phyloP scores from a whole-genome alignment of 106 monocot species.

The Alisma plantagoaquatica region DNA sequence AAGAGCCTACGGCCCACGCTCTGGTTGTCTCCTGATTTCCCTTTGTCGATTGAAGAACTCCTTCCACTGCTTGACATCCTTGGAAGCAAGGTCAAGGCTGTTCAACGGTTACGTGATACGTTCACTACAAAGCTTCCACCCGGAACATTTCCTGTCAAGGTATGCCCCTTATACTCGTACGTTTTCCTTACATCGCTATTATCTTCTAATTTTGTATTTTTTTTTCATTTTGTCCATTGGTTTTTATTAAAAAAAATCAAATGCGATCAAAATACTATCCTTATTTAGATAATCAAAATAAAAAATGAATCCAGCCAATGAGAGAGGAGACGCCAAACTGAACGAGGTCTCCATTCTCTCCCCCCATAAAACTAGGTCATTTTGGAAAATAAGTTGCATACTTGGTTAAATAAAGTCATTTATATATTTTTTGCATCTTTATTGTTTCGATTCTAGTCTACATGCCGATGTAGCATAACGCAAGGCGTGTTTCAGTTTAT shows the following conservation, averaged over 20 bases:
- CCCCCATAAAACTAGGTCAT: too few relatives aligned
- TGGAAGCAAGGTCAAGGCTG: conserved; percentile 82
- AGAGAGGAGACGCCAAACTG: too few relatives aligned
- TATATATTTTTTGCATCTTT: too few relatives aligned
- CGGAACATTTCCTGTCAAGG: conserved; percentile 81
- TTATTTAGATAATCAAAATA: too few relatives aligned
- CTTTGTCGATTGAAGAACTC: conserved; percentile 40
- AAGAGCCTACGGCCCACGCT: conserved; percentile 45
- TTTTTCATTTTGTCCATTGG: not conserved
- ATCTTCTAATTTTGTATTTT: not conserved
- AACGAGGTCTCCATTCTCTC: too few relatives aligned
- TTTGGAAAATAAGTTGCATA: too few relatives aligned
- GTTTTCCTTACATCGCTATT: not conserved
- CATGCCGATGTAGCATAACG: too few relatives aligned
- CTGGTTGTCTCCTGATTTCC: conserved; percentile 41
- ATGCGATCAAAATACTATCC: too few relatives aligned
- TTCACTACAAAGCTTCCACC: conserved; percentile 49
- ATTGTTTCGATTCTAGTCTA: too few relatives aligned
- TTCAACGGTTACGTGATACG: conserved; percentile 57
- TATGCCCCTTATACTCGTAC: conserved; percentile 5
- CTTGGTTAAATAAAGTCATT: too few relatives aligned
- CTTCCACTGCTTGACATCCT: conserved; percentile 67
- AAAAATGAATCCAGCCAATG: too few relatives aligned
- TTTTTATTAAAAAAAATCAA: not conserved
- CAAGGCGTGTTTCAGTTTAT: too few relatives aligned